These are phyloP conservation scores for Blastocystis sp. DNA, from an alignment of 352 stramenopile species.

Conservation along the genomic window DNA sequence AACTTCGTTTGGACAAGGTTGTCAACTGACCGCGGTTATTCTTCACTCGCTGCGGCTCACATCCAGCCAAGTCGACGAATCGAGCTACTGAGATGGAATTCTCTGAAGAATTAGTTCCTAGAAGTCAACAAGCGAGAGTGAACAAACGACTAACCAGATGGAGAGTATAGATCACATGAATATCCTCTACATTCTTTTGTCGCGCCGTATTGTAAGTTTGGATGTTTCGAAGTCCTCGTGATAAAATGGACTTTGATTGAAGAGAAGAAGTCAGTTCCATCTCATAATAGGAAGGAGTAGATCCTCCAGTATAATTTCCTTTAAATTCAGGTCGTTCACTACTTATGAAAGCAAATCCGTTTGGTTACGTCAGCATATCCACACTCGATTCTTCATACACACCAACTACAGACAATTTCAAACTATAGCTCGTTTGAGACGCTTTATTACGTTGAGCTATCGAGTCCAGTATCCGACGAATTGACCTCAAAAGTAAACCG, in stretches of 20 bases:
- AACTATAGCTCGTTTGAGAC: not conserved
- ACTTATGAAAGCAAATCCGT: not conserved
- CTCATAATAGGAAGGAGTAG: not conserved
- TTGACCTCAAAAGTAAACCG: not conserved
- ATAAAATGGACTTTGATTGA: not conserved
- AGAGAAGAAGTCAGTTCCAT: not conserved
- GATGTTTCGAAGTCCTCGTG: not conserved
- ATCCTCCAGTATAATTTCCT: not conserved
- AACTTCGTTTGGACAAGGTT: not conserved
- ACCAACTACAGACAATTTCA: constrained; percentile 3
- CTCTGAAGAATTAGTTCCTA: not conserved
- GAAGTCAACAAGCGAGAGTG: not conserved
- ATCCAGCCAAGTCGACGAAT: constrained; percentile 26
- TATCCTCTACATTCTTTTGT: not conserved
- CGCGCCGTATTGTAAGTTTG: not conserved
- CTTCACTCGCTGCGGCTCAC: not conserved
- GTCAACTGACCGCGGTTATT: constrained; percentile 2
- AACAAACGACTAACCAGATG: not conserved
- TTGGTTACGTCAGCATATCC: not conserved
- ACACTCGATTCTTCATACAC: constrained; percentile 6
- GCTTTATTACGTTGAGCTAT: not conserved
- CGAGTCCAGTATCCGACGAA: not conserved
- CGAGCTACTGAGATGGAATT: not conserved
- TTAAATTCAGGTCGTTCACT: not conserved
- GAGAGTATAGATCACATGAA: not conserved